A percentile compares a stretch with the other conserved stretches of the same genome.
Evolutionary conservation across 306 rosid genomes (phyloP).

Genomic region (Trichosanthes truncata): DNA sequence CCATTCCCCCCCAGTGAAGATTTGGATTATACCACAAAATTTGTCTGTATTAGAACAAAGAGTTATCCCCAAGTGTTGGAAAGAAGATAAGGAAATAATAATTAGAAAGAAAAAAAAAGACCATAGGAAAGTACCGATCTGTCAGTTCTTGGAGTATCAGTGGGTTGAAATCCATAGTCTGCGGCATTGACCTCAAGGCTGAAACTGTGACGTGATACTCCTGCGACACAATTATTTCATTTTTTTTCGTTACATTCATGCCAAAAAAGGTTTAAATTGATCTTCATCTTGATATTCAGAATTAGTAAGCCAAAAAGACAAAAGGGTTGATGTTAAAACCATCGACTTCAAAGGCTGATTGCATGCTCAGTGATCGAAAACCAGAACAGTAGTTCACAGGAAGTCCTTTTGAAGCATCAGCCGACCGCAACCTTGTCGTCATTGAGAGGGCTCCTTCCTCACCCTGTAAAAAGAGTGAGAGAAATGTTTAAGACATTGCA

Average conservation of each 20-base stretch:
- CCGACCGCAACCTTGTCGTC: conserved; percentile 80
- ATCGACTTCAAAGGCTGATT: conserved; percentile 44
- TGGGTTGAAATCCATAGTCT: conserved; percentile 82
- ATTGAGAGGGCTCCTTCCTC: conserved; percentile 97
- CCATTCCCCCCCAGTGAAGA: neutral
- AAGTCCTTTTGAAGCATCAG: conserved; percentile 45
- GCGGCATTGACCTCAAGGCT: conserved; percentile 72
- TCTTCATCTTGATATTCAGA: neutral
- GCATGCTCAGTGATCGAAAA: conserved; percentile 40
- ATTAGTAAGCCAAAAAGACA: neutral
- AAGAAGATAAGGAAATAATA: neutral
- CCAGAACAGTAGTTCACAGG: conserved; percentile 97
- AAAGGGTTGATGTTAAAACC: conserved; percentile 34
- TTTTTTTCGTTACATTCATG: neutral
- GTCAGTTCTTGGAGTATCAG: conserved; percentile 93
- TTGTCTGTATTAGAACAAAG: neutral
- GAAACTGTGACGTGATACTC: conserved; percentile 79
- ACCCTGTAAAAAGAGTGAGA: conserved; percentile 41
- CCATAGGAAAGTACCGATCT: conserved; percentile 53
- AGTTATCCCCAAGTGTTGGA: too few relatives aligned
- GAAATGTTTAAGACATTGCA: neutral
- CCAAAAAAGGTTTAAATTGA: neutral
- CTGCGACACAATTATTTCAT: conserved; percentile 34
- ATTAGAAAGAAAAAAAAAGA: neutral
- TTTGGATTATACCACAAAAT: neutral